These are phyloP conservation scores for Globisporangium echinulatum DNA, from an alignment of 352 stramenopile genomes.

Conservation along the genomic window DNA sequence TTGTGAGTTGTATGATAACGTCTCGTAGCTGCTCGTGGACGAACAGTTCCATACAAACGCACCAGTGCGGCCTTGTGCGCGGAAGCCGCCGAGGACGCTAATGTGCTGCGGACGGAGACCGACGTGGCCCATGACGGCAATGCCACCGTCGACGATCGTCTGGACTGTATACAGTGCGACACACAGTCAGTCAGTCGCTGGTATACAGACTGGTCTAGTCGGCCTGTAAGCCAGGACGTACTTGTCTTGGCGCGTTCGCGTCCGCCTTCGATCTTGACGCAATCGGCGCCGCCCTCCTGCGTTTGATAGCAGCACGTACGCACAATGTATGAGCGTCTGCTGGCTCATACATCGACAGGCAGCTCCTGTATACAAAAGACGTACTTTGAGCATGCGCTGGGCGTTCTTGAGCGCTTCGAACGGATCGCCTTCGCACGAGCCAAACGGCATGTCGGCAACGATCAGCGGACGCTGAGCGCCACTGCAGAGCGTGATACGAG, in stretches of 20 bases:
- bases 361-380: too few relatives aligned
- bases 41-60: background rate
- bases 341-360: background rate
- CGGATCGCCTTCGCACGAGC: constrained; percentile 91
- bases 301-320: background rate
- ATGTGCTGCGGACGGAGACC: constrained; percentile 96
- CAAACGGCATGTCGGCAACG: constrained; percentile 98
- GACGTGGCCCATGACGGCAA: constrained; percentile 98
- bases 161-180: constrained; percentile 35
- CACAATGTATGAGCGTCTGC: background rate
- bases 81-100: constrained; percentile 94
- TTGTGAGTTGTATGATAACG: too few relatives aligned
- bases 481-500: constrained; percentile 14
- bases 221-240: constrained; percentile 14
- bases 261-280: constrained; percentile 98
- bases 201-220: background rate
- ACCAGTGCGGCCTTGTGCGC: constrained; percentile 94
- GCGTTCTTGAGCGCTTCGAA: constrained; percentile 93
- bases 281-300: constrained; percentile 95
- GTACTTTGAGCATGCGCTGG: constrained; percentile 90
- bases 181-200: background rate
- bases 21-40: too few relatives aligned
- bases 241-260: constrained; percentile 66
- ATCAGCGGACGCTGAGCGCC: constrained; percentile 87
- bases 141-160: constrained; percentile 70